Evolutionary conservation across 2,329 filamentous ascomycete genomes (phyloP).

Genomic region (Rhynchosporium secalis): DNA sequence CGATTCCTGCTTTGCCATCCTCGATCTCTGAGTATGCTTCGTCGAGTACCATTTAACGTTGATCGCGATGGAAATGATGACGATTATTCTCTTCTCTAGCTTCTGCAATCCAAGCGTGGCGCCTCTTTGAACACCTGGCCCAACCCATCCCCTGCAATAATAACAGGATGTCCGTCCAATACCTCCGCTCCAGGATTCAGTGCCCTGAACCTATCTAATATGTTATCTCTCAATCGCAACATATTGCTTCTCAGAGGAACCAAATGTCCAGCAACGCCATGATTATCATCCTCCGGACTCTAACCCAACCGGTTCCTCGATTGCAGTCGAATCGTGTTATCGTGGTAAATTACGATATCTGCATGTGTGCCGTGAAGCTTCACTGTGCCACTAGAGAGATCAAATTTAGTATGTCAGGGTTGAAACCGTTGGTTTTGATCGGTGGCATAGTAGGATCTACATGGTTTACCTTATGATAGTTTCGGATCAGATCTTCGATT

Average conservation of each 20-base stretch:
- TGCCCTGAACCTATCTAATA: conserved; percentile 15
- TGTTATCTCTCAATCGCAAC: conserved; percentile 15
- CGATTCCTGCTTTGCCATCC: conserved; percentile 19
- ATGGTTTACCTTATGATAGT: conserved; percentile 13
- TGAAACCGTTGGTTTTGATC: background rate
- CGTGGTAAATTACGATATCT: conserved; percentile 27
- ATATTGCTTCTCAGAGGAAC: conserved; percentile 14
- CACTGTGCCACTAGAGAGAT: conserved; percentile 29
- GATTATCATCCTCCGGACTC: conserved; percentile 13
- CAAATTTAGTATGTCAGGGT: background rate
- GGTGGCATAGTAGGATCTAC: background rate
- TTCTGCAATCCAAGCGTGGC: conserved; percentile 19
- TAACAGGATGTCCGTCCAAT: conserved; percentile 21
- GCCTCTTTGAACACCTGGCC: conserved; percentile 28
- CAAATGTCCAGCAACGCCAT: conserved; percentile 19
- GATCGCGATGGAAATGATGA: conserved; percentile 30
- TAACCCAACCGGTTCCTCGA: conserved; percentile 27
- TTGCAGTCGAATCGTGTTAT: conserved; percentile 27
- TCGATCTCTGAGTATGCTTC: conserved; percentile 28
- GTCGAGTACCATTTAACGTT: conserved; percentile 28
- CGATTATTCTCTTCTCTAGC: conserved; percentile 25
- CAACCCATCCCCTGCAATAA: conserved; percentile 35
- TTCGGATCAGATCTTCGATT: conserved; percentile 17
- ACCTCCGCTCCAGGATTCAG: conserved; percentile 21
- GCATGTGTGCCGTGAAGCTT: conserved; percentile 34